Evolutionary conservation across 2,329 filamentous ascomycete genomes (phyloP).

Genomic region (Sarocladiaceae sp.): DNA sequence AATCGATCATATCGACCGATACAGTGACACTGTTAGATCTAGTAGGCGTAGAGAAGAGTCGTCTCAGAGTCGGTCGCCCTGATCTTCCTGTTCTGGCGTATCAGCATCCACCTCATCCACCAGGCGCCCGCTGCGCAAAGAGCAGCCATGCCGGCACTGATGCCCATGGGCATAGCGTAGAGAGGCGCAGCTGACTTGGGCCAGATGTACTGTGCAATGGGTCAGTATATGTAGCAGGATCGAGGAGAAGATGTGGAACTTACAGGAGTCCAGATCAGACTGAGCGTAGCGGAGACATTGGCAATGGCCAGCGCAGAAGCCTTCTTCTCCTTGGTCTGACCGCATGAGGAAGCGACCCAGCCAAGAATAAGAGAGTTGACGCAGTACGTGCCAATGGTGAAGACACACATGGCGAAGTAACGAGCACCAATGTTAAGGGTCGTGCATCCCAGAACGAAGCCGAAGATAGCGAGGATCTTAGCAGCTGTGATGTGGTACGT

Average conservation of each 20-base stretch:
- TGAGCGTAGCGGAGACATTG: no score
- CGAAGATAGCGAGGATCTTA: constrained; percentile 30
- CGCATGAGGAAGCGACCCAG: no score
- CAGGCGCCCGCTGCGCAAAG: constrained; percentile 20
- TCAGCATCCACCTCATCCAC: constrained; percentile 20
- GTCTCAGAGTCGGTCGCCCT: constrained; percentile 12
- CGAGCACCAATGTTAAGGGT: constrained; percentile 22
- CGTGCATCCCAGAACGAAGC: constrained; percentile 27
- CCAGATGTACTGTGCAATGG: constrained; percentile 28
- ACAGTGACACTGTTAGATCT: no score
- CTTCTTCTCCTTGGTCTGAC: no score
- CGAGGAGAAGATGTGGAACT: no score
- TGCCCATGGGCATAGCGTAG: constrained; percentile 18
- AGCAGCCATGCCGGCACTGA: constrained; percentile 17
- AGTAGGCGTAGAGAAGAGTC: constrained; percentile 11
- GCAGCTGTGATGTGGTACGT: constrained; percentile 26
- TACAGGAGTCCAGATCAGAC: no score
- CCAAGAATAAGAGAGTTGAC: constrained; percentile 33
- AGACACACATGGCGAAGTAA: constrained; percentile 25
- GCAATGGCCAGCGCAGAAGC: no score
- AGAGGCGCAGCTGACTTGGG: constrained; percentile 23
- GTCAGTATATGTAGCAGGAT: no score
- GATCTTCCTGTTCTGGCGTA: constrained; percentile 19
- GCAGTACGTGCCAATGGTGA: constrained; percentile 22
- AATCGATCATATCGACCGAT: no score